Evolutionary conservation across 225 moss, liverwort and hornwort species (phyloP).

Genomic region (Polytrichum formosum): DNA sequence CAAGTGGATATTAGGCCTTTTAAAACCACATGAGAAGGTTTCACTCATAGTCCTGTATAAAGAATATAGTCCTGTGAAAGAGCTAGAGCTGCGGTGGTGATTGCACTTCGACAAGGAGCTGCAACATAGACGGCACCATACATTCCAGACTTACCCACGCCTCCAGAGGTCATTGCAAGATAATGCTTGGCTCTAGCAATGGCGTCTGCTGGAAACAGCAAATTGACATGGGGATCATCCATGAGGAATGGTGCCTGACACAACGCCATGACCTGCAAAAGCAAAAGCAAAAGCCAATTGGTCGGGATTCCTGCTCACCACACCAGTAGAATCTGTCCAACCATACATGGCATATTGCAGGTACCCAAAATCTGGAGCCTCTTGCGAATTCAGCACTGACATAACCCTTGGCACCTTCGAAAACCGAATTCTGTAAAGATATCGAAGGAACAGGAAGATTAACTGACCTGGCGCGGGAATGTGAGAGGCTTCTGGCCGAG

Average conservation of each 20-base stretch:
- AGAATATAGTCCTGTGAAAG: not conserved
- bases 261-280: constrained; percentile 79
- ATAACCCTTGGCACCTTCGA: no score
- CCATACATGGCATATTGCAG: not conserved
- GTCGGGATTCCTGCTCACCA: not conserved
- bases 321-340: not conserved
- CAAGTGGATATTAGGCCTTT: no score
- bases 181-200: constrained; percentile 78
- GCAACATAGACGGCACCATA: not conserved
- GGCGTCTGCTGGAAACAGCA: constrained; percentile 74
- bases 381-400: no score
- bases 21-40: no score
- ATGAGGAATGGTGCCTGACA: constrained; percentile 94
- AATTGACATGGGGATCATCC: constrained; percentile 67
- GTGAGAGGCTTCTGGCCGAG: constrained; percentile 92
- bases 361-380: no score
- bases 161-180: constrained; percentile 77
- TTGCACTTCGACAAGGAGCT: not conserved
- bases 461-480: constrained; percentile 77
- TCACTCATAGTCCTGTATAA: no score
- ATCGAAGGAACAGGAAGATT: not conserved
- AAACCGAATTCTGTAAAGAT: no score
- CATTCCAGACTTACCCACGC: constrained; percentile 55
- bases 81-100: not conserved
- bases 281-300: not conserved